Evolutionary conservation across 192 early-diverging fungal genomes (phyloP), one percentile per base, ranked within the genome.

Genomic region (Powellomyces hirtus): DNA sequence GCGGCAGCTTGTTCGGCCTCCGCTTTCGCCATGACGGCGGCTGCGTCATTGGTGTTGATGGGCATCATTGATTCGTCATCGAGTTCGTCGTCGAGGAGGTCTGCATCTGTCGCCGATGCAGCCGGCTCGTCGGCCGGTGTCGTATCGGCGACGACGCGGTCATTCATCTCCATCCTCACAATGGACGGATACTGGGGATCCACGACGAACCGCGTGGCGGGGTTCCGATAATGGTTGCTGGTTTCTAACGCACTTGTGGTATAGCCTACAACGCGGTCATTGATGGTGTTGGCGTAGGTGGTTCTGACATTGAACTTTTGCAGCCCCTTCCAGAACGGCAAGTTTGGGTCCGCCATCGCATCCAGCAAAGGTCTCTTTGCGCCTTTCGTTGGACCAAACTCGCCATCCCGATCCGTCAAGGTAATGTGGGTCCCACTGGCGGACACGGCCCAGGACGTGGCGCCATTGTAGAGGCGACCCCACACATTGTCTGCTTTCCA

Each of bases 161-260:
- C 34, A 22, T 59, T 13, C 18, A 27, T 30, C 38, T 52, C 62
- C 1, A 66, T 34, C 20, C 5, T 27, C 14, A 79, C 70, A 7
- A 79, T 76, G 1, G 64, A 71, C 7, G 77, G 77, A 60, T 79
- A 79, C 36, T 70, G n/a, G n/a, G 64, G 55, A 42, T 79, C 67
- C 20, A 71, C 61, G 46, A 53, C 58, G 49, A 49, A 71, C 24
- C 51, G 22, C 1, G 73, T 55, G 18, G 62, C 70, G 26, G 24
- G 51, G 62, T 69, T 62, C 6, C 56, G 33, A 38, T 58, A 79
- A 33, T 52, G 70, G 38, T 76, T 76, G 16, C 58, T 56, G 27
- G 46, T 18, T 30, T 73, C 71, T 14, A 78, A 34, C 7, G 68
- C 33, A 31, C 24, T 46, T 7, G 71, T 63, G 0, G 61, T 61